Conservation (phyloP, 306 rosid genomes). For the Ochetophila trinervis region DNA sequence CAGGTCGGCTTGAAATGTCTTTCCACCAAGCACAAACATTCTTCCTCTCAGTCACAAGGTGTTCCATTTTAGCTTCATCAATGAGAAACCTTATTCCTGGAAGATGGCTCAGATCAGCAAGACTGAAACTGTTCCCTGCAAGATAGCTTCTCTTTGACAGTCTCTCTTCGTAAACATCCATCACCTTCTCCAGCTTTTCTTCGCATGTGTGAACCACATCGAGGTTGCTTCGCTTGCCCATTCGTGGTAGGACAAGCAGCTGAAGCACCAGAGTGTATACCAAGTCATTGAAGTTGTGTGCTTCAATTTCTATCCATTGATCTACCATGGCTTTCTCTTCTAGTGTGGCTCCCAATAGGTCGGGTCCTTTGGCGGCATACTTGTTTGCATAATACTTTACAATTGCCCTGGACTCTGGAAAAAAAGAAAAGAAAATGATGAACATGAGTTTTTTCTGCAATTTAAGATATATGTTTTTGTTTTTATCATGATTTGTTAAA, state of each 20-base stretch:
- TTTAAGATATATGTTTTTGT: background rate
- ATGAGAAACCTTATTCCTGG: slow-evolving; percentile 49
- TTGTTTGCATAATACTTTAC: slow-evolving; percentile 55
- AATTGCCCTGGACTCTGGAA: slow-evolving; percentile 67
- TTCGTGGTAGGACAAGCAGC: slow-evolving; percentile 47
- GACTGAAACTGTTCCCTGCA: slow-evolving; percentile 49
- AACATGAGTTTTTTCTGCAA: background rate
- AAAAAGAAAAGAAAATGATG: background rate
- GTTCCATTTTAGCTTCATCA: slow-evolving; percentile 45
- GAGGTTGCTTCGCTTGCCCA: slow-evolving; percentile 45
- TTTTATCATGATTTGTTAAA: no score
- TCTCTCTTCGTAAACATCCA: slow-evolving; percentile 58
- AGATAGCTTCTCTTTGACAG: slow-evolving; percentile 44
- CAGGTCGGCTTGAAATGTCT: slow-evolving; percentile 47
- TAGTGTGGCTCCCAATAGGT: slow-evolving; percentile 50
- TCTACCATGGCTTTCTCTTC: slow-evolving; percentile 70
- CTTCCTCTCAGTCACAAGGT: slow-evolving; percentile 46
- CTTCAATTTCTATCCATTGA: slow-evolving; percentile 79
- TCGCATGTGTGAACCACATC: slow-evolving; percentile 35
- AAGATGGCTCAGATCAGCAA: slow-evolving; percentile 72
- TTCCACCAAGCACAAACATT: slow-evolving; percentile 69
- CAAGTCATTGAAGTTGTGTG: slow-evolving; percentile 60
- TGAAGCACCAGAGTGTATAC: slow-evolving; percentile 50
- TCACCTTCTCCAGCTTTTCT: slow-evolving; percentile 44
- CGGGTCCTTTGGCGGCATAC: slow-evolving; percentile 46